phyloP scores from a whole-genome alignment of 176 grass and related monocot genomes.

The Phragmites australis region DNA sequence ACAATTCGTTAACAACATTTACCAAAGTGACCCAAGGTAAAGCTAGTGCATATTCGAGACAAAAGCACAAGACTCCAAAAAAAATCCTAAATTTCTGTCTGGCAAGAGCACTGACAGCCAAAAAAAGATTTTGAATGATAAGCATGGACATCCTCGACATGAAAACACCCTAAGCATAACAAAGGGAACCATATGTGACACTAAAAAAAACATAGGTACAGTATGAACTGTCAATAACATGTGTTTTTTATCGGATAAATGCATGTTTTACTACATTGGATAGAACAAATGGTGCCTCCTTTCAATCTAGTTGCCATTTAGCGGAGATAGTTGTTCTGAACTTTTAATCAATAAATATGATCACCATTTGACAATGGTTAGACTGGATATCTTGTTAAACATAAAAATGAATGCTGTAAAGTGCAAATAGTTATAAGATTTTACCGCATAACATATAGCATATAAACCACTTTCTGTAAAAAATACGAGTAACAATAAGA shows the following conservation, averaged over 20 bases:
- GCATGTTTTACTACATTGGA: conserved; percentile 21
- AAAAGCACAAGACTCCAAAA: conserved; percentile 5
- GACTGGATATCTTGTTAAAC: neutral
- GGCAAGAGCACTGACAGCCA: neutral
- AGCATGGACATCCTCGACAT: conserved; percentile 15
- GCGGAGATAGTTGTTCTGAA: conserved; percentile 17
- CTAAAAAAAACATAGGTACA: neutral
- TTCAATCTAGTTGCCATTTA: conserved; percentile 19
- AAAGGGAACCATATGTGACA: neutral
- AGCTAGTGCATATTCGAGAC: neutral
- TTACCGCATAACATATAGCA: conserved; percentile 11
- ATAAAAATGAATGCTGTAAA: conserved; percentile 24
- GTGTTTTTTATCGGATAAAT: conserved; percentile 17
- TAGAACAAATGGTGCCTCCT: neutral
- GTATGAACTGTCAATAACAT: neutral
- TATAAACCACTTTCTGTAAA: neutral
- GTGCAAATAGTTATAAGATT: neutral
- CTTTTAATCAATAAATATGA: conserved; percentile 13
- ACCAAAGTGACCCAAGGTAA: conserved; percentile 13
- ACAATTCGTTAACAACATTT: conserved; percentile 23
- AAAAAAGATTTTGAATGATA: conserved; percentile 13
- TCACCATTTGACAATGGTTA: conserved; percentile 7
- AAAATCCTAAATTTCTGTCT: conserved; percentile 21
- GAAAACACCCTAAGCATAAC: conserved; percentile 18
- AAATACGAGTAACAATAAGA: conserved; percentile 17